Percentiles rank a stretch among this genome's conserved stretches.
These are phyloP conservation scores for Fusarium euwallaceae DNA, from an alignment of 2,329 filamentous ascomycete species.

Conservation along the genomic window DNA sequence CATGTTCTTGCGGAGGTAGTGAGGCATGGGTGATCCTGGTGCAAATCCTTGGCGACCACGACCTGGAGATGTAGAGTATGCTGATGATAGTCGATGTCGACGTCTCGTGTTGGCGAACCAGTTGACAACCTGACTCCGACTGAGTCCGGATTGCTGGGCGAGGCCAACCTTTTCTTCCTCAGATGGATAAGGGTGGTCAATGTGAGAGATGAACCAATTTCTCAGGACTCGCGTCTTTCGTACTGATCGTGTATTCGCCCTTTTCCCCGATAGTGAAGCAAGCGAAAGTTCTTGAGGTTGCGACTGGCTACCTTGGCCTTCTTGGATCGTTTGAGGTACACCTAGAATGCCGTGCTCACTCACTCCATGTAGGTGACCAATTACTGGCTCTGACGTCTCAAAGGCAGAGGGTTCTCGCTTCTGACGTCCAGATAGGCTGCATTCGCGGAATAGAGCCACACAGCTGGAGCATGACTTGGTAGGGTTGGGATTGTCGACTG, in stretches of 20 bases:
- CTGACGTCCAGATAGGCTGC: conserved; percentile 59
- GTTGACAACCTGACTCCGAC: conserved; percentile 59
- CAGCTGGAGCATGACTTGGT: conserved; percentile 63
- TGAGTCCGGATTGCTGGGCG: conserved; percentile 59
- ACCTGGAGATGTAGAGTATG: conserved; percentile 42
- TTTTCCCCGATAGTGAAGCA: conserved; percentile 45
- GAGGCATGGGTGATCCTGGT: conserved; percentile 60
- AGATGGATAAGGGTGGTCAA: conserved; percentile 62
- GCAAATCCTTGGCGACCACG: conserved; percentile 47
- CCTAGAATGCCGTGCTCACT: conserved; percentile 52
- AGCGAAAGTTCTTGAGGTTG: conserved; percentile 11
- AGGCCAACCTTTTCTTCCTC: conserved; percentile 60
- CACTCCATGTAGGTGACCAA: conserved; percentile 63
- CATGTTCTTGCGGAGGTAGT: conserved; percentile 49
- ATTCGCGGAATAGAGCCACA: conserved; percentile 63
- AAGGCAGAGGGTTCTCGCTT: conserved; percentile 61
- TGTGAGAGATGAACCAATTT: conserved; percentile 61
- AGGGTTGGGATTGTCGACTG: conserved; percentile 62
- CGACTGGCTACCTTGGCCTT: conserved; percentile 2
- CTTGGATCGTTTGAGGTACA: conserved; percentile 17
- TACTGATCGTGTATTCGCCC: conserved; percentile 56
- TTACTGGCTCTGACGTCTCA: conserved; percentile 61
- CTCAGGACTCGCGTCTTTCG: conserved; percentile 60
- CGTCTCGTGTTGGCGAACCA: conserved; percentile 66
- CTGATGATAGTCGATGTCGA: conserved; percentile 56